Base-by-base conservation (phyloP, 2,329 filamentous ascomycete species). In the Alternaria solani region DNA sequence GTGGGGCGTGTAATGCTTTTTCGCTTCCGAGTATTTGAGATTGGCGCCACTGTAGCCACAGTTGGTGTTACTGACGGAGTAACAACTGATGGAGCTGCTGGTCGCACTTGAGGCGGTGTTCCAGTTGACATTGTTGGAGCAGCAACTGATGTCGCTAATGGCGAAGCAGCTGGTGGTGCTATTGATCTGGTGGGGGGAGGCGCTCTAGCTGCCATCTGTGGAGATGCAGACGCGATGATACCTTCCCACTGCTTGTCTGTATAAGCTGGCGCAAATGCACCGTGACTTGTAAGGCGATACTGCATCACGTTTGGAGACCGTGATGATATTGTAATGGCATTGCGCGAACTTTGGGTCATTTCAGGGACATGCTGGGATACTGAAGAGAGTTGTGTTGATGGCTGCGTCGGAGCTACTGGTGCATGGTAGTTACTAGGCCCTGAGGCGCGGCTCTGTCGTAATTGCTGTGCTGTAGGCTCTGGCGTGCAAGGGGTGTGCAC, bases 181-280 rank as follows among this genome's bases (percentile, higher is more conserved):
- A 34, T 12, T 14, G 11, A 34, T 34, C 12, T 34, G 9, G 32
- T 30, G 9, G 5, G 34, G 42, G 49, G 32, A 4, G 18, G 12
- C 11, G 12, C 26, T 28, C 16, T 28, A 48, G 20, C 39, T 32
- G 47, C 5, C 16, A 44, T 49, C 26, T 38, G 28, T 41, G 59
- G 55, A 9, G 39, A 53, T 44, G 26, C 18, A 18, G 61, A 51
- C 18, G 30, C 26, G 9, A 52, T 2, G n/a, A 56, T 9, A 4
- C 55, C 59, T 28, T 57, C 51, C 46, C 48, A 43, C 39, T 63
- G 59, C 14, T 51, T 25, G 4, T 58, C 26, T 6, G 53, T 61
- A n/a, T 51, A 48, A 6, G 5, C 5, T 9, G 46, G 38, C 39
- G 39, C 23, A 28, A 54, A 64, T 0, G 51, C 44, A 16, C 51